Evolutionary conservation across 2,329 filamentous ascomycete species (phyloP), one percentile per base, ranked within the genome.

Genomic region (Plectosphaerella plurivora): DNA sequence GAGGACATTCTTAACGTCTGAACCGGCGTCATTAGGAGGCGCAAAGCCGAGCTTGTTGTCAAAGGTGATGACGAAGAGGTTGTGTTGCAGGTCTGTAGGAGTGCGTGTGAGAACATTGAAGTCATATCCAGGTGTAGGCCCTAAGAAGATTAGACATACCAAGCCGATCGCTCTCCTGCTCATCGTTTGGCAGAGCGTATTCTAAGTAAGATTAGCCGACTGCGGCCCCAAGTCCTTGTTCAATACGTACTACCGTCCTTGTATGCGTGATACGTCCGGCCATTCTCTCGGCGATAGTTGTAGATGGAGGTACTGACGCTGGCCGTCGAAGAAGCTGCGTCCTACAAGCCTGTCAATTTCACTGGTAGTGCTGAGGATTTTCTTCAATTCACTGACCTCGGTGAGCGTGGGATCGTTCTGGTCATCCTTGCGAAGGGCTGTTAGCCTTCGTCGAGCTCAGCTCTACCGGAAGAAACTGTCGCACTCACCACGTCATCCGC

Each of bases 31-130:
- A 51, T 8, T 52, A 14, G 28, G 33, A 12, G 48, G 60, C 39
- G 45, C 61, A 4, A 61, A 37, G 8, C 60, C 46, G 28, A 63
- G 57, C 41, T 58, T 53, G 45, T 55, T 56, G n/a, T 61, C 58
- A n/a, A 60, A 56, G 4, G 59, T 62, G 18, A 59, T 42, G 36
- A 55, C 51, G n/a, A 59, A 63, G 14, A 65, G 49, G 15, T 61
- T 56, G 49, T 64, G 61, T 45, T 66, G 63, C n/a, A 63, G 54
- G 33, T 63, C 62, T 59, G 59, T 41, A 14, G 12, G 16, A 45
- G 5, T 16, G 15, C 7, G 37, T 16, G 37, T 39, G 37, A 39
- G 37, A 39, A n/a, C 10, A n/a, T 15, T n/a, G 37, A 18, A 14
- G 37, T n/a, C 8, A 28, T 5, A 28, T 10, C 11, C 28, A 6